A percentile compares a stretch with the other conserved stretches of the same genome.
These are phyloP conservation scores for Tricholoma matsutake DNA, from an alignment of 768 basidiomycete genomes.

Conservation along the genomic window DNA sequence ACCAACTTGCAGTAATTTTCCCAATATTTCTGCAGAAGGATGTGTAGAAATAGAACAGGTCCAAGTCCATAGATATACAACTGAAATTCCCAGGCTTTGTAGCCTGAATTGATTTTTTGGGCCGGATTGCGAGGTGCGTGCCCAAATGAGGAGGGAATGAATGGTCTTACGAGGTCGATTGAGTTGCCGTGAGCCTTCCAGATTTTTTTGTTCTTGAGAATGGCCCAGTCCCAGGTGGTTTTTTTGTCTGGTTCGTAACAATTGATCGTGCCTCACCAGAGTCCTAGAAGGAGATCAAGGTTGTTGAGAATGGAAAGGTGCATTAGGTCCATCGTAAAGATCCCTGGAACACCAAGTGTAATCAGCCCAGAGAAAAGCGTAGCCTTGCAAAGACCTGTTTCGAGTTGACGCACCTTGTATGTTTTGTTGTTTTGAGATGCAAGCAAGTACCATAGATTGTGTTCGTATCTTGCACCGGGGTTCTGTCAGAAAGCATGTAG, in stretches of 20 bases:
- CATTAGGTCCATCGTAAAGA: slow-evolving; percentile 43
- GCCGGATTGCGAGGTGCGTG: slow-evolving; percentile 31
- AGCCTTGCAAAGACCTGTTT: slow-evolving; percentile 34
- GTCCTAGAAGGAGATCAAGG: no score
- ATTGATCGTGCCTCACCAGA: slow-evolving; percentile 29
- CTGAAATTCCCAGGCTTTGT: no score
- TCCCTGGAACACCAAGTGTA: slow-evolving; percentile 27
- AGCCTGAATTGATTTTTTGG: slow-evolving; percentile 28
- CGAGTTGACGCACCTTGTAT: slow-evolving; percentile 14
- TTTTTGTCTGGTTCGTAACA: slow-evolving; percentile 20
- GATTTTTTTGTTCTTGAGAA: slow-evolving; percentile 6
- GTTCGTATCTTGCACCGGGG: background rate
- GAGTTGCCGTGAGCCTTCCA: slow-evolving; percentile 13
- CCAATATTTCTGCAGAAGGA: background rate
- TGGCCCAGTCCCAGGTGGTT: slow-evolving; percentile 3
- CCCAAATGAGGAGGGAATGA: slow-evolving; percentile 19
- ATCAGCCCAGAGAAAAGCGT: slow-evolving; percentile 34
- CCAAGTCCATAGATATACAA: no score
- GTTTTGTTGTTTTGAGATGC: background rate
- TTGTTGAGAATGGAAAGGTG: slow-evolving; percentile 35
- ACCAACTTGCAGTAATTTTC: background rate
- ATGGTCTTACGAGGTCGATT: slow-evolving; percentile 5
- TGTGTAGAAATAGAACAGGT: background rate
- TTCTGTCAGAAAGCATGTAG: slow-evolving; percentile 2
- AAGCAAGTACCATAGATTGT: slow-evolving; percentile 1